These are phyloP conservation scores for Wickerhamomyces bisporus DNA, from an alignment of 805 yeast genomes.

Conservation along the genomic window DNA sequence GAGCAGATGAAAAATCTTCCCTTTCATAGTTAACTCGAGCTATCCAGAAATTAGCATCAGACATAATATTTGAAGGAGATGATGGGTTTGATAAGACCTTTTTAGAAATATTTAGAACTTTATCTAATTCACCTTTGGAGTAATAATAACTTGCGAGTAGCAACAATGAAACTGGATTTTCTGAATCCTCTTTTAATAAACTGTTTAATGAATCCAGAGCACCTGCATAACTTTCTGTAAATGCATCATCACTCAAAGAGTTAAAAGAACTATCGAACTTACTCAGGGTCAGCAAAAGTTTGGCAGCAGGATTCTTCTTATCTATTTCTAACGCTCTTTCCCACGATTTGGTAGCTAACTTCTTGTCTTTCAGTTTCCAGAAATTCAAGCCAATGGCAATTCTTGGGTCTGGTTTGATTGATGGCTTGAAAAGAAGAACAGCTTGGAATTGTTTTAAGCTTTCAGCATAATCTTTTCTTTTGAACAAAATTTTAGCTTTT, in stretches of 20 bases:
- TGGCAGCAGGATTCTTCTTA: constrained; percentile 54
- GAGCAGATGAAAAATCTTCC: constrained; percentile 63
- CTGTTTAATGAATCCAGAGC: constrained; percentile 46
- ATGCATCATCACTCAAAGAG: constrained; percentile 52
- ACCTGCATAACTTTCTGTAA: constrained; percentile 49
- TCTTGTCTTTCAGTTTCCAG: constrained; percentile 79
- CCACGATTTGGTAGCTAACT: constrained; percentile 81
- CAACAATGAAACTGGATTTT: constrained; percentile 59
- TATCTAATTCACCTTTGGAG: constrained; percentile 55
- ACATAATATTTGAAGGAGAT: constrained; percentile 36
- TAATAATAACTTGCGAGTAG: constrained; percentile 67
- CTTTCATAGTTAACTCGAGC: constrained; percentile 69
- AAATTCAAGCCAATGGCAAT: constrained; percentile 92
- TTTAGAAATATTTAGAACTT: constrained; percentile 52
- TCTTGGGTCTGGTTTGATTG: constrained; percentile 85
- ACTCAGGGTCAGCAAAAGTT: constrained; percentile 60
- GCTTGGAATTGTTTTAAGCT: constrained; percentile 84
- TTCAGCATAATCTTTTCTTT: constrained; percentile 62
- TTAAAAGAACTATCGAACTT: constrained; percentile 60
- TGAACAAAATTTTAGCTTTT: constrained; percentile 75
- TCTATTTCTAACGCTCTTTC: constrained; percentile 66
- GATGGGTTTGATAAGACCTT: constrained; percentile 39
- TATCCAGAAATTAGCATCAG: constrained; percentile 77
- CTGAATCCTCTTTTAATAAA: constrained; percentile 33
- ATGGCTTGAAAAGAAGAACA: constrained; percentile 69